Evolutionary conservation across 2,329 filamentous ascomycete species (phyloP), one percentile per base, ranked within the genome.

Genomic region (Fusarium circinatum): DNA sequence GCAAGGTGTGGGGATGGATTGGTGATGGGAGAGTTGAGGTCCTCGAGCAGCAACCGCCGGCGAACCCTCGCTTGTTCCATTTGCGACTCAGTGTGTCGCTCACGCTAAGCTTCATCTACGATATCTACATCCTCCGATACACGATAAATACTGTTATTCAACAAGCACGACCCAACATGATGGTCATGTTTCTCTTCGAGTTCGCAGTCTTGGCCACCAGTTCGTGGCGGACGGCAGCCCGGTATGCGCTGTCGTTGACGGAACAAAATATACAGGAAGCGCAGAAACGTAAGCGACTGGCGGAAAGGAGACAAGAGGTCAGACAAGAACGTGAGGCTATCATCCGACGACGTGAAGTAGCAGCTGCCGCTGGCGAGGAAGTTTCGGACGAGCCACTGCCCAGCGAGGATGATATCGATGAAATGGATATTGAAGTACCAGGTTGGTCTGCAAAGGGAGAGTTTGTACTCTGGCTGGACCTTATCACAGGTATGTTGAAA

Each of bases 161-260:
- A 65, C 92, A 97, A 80, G 94, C 96, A 5, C 89, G 93, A n/a
- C 95, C 96, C 1, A 96, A 97, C 67, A 98, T 99, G 93, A 99
- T 98, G 95, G 95, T 99, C 72, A 98, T 99, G 95, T 99, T 99
- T 79, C 91, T 97, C 11, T 99, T 99, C 78, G 96, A 99, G 82
- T 98, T 98, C 80, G 95, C 96, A 42, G 91, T 99, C 48, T 85
- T 98, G 68, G 88, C 91, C 6, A 92, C 97, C 15, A 92, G 91
- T 58, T 97, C 96, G 2, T 86, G 91, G 59, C 95, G 96, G 54
- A 98, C 95, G 1, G 88, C 90, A 5, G 86, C 91, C 62, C 91
- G 95, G 68, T 99, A 99, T 82, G 82, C 89, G 26, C 88, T 98
- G 57, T 93, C 93, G 8, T 83, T 98, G 48, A 86, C 91, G 14